Evolutionary conservation across 257 asterid species (phyloP).

Genomic region (Plantago ovata): DNA sequence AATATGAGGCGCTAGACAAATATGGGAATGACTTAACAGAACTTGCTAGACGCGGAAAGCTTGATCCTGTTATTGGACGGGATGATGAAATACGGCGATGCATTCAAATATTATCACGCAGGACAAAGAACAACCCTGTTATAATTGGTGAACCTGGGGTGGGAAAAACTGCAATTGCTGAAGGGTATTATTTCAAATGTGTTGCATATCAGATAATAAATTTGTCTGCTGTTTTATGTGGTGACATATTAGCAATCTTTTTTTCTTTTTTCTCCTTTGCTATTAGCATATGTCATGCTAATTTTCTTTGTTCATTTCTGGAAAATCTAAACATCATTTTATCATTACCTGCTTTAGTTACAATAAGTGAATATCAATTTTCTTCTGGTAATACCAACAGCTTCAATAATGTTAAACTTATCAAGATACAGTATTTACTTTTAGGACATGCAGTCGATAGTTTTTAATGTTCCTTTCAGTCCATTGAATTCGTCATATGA

Average conservation of each 20-base stretch:
- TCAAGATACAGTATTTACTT: too few relatives aligned
- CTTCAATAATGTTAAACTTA: too few relatives aligned
- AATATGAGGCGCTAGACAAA: slow-evolving; percentile 87
- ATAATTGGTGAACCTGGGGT: slow-evolving; percentile 99
- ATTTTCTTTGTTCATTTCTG: slow-evolving; percentile 7
- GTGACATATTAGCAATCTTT: background rate
- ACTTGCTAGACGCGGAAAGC: slow-evolving; percentile 93
- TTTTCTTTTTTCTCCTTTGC: background rate
- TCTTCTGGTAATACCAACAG: too few relatives aligned
- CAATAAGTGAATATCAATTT: too few relatives aligned
- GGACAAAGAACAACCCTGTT: slow-evolving; percentile 96
- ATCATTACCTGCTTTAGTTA: too few relatives aligned
- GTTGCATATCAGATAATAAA: slow-evolving; percentile 15
- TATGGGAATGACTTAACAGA: slow-evolving; percentile 95
- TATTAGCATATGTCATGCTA: background rate
- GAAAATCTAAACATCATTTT: slow-evolving; percentile 1
- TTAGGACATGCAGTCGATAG: too few relatives aligned
- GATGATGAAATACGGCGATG: slow-evolving; percentile 95
- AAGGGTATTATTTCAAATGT: slow-evolving; percentile 57
- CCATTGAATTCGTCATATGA: background rate
- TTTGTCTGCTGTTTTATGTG: background rate
- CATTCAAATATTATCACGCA: slow-evolving; percentile 83
- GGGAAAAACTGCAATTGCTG: slow-evolving; percentile 98
- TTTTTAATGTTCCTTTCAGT: too few relatives aligned
- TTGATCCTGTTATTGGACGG: slow-evolving; percentile 98